Evolutionary conservation across 1,284 basidiomycete species (phyloP), one percentile per base, ranked within the genome.

Genomic region (Ganoderma resinaceum): DNA sequence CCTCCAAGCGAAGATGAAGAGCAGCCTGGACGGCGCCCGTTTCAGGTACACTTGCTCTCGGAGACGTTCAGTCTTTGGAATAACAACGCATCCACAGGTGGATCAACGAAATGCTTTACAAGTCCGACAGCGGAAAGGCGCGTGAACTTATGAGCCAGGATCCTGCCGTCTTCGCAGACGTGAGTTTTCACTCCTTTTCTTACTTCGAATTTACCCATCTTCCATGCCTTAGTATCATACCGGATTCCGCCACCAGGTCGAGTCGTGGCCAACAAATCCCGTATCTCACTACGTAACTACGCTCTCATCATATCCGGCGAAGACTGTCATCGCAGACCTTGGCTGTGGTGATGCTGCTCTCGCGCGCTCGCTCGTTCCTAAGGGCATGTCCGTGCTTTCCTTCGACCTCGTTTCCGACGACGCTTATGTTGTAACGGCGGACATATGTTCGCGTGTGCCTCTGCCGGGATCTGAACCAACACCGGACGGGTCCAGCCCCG

Each of bases 341-440:
- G 98, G 98, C 8, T 99, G 97, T 73, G 98, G 98, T 16, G 96
- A 99, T 77, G 98, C 96, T 14, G 89, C 92, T 2, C 86, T 99
- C 26, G 97, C 96, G 0, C 90, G 87, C 62, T 84, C 86, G 1
- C 86, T 98, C 49, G 82, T 90, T 16, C 87, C 91, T 0, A 85
- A 89, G 78, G 91, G 91, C 42, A 82, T 92, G 75, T 85, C 83
- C 23, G 92, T 97, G 1, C 77, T 96, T 37, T 94, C 91, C 6
- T 97, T 89, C 78, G 95, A 97, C 78, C 84, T 97, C 35, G 88
- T 95, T 20, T 90, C 92, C 26, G 90, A 95, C 75, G 85, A 84
- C 65, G 80, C 79, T 59, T 96, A 86, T 80, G 91, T 95, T 59
- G 85, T 91, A 49, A 94, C 92, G 78, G 92, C 90, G 53, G 96